These are phyloP conservation scores for Protomyces lactucae-debilis DNA, from an alignment of 1,139 yeast genomes.

Conservation along the genomic window DNA sequence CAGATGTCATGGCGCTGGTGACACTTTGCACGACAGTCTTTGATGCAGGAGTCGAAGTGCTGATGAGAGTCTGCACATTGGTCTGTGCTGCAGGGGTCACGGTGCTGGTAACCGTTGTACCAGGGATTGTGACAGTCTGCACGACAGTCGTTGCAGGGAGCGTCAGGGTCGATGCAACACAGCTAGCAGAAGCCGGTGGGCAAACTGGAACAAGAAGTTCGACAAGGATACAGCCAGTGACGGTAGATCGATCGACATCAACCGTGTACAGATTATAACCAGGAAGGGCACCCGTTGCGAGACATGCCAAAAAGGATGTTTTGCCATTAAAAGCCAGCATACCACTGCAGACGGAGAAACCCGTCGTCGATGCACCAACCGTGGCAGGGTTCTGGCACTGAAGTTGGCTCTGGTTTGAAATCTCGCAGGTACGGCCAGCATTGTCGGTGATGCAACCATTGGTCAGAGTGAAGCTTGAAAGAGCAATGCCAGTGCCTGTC, in stretches of 20 bases:
- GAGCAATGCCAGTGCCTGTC: neutral
- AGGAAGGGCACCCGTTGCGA: slow-evolving; percentile 11
- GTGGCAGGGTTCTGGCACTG: slow-evolving; percentile 7
- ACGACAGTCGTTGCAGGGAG: slow-evolving; percentile 32
- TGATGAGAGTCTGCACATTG: neutral
- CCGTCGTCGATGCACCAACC: slow-evolving; percentile 6
- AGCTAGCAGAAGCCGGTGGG: neutral
- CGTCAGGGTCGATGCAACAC: slow-evolving; percentile 25
- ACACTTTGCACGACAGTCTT: slow-evolving; percentile 1
- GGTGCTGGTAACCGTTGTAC: neutral
- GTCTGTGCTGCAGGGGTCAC: slow-evolving; percentile 7
- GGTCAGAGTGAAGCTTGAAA: slow-evolving; percentile 9
- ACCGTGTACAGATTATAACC: slow-evolving; percentile 13
- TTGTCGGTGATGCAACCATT: slow-evolving; percentile 19
- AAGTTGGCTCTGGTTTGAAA: slow-evolving; percentile 13
- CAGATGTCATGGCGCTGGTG: neutral
- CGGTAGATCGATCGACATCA: slow-evolving; percentile 4
- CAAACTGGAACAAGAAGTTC: slow-evolving; percentile 8
- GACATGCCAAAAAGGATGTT: slow-evolving; percentile 5
- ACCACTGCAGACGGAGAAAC: slow-evolving; percentile 15
- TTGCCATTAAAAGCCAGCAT: slow-evolving; percentile 10
- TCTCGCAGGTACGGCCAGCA: slow-evolving; percentile 21
- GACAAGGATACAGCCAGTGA: slow-evolving; percentile 4
- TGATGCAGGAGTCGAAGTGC: neutral
- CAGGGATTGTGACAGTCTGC: slow-evolving; percentile 53